A percentile compares a stretch with the other conserved stretches of the same genome.
Evolutionary conservation across 1,284 basidiomycete species (phyloP).

Genomic region (Heterobasidion parviporum): DNA sequence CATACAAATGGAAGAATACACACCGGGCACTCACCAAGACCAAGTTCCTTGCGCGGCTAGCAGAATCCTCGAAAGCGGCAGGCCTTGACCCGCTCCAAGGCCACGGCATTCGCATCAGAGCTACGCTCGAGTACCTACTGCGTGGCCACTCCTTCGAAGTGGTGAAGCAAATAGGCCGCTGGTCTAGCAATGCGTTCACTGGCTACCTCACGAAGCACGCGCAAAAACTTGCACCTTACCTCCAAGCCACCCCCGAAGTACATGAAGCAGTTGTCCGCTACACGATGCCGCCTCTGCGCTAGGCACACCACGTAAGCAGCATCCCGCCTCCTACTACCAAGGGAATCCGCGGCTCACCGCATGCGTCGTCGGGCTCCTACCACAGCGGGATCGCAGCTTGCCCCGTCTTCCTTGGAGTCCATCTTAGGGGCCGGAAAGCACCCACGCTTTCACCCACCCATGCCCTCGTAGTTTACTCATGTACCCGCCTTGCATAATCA

Average conservation of each 20-base stretch:
- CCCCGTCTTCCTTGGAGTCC: too few relatives aligned
- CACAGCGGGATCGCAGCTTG: too few relatives aligned
- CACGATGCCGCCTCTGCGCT: neutral
- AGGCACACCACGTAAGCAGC: too few relatives aligned
- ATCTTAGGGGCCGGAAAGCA: too few relatives aligned
- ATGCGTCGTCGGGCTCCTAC: too few relatives aligned
- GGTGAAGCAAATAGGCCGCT: neutral
- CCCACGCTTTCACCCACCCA: too few relatives aligned
- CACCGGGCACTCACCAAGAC: neutral
- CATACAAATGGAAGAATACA: neutral
- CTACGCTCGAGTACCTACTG: conserved; percentile 20
- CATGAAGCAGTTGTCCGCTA: neutral
- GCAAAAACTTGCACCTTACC: neutral
- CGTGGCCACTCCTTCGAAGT: neutral
- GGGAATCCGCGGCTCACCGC: too few relatives aligned
- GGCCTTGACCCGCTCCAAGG: conserved; percentile 11
- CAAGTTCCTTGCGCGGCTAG: neutral
- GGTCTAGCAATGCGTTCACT: neutral
- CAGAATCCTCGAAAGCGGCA: too few relatives aligned
- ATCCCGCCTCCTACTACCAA: too few relatives aligned
- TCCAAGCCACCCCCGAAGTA: neutral
- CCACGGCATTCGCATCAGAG: conserved; percentile 31
- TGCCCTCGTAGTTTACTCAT: too few relatives aligned
- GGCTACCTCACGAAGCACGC: neutral
- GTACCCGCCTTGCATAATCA: too few relatives aligned